Evolutionary conservation across 2,329 filamentous ascomycete species (phyloP), one percentile per base, ranked within the genome.

Genomic region (Thyridium curvatum): DNA sequence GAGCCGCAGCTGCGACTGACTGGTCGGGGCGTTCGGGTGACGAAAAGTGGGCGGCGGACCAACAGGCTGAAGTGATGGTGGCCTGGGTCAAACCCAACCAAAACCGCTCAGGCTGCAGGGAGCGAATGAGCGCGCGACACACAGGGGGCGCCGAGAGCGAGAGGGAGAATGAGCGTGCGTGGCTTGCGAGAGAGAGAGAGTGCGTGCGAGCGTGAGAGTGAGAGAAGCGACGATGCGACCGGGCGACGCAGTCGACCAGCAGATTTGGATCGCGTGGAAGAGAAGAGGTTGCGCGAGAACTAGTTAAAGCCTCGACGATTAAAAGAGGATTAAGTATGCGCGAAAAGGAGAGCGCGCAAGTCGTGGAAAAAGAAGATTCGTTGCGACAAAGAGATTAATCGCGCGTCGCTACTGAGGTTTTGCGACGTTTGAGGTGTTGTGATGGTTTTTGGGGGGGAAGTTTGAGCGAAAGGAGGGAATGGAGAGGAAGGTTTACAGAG

Each of bases 231-330:
- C 35, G 21, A 28, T 38, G 40, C 42, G 43, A 47, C 33, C 32
- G 35, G 35, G 35, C 37, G 16, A 21, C 21, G 6, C 21, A 26
- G 21, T 26, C 21, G 21, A 26, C 13, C 16, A 35, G 30, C 34
- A 41, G 33, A 36, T 26, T 6, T 26, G 10, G 6, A 6, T 6
- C 21, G 21, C 6, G 21, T 6, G 10, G 21, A 26, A 10, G 10
- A 26, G 21, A 26, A 6, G 21, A 6, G 21, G 21, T 34, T 38
- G 53, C 50, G 56, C 68, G 67, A 74, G 62, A 60, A 62, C 70
- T 72, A 74, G 56, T 58, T 45, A 73, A 61, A 63, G 59, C 52
- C 58, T 62, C 58, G 54, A 46, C 46, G 41, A 43, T 35, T 37
- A 48, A 49, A 48, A 47, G 33, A 36, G 42, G 43, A 40, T 37